A percentile compares a stretch with the other conserved stretches of the same genome.
phyloP scores from a whole-genome alignment of 352 stramenopile species.

The Blastocystis sp. region DNA sequence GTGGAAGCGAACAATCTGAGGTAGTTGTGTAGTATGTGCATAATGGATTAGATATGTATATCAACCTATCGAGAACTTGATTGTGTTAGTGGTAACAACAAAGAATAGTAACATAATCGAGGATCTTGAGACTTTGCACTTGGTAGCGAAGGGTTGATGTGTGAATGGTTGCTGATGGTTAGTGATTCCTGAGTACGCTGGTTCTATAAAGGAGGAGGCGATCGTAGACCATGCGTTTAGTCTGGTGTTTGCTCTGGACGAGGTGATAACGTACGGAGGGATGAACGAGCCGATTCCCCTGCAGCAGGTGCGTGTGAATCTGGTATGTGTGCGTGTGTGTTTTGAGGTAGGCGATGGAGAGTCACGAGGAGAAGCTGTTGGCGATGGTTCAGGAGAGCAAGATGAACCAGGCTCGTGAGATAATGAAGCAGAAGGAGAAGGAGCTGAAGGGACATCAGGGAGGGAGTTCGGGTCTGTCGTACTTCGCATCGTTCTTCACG shows the following conservation, averaged over 20 bases:
- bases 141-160: constrained; percentile 24
- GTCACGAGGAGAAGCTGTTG: constrained; percentile 56
- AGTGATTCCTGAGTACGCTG: constrained; percentile 51
- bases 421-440: constrained; percentile 47
- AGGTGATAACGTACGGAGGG: constrained; percentile 45
- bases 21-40: background rate
- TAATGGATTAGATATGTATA: constrained; percentile 35
- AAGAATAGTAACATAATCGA: constrained; percentile 40
- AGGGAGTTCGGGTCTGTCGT: background rate
- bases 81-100: constrained; percentile 40
- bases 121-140: constrained; percentile 42
- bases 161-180: background rate
- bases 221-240: constrained; percentile 42
- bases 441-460: background rate
- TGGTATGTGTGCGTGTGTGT: background rate
- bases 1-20: constrained; percentile 40
- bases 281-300: constrained; percentile 45
- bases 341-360: constrained; percentile 51
- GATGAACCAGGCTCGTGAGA: constrained; percentile 48
- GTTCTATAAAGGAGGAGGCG: constrained; percentile 21
- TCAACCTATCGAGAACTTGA: constrained; percentile 50
- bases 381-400: constrained; percentile 58
- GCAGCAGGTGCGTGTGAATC: constrained; percentile 50
- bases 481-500: constrained; percentile 5
- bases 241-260: constrained; percentile 27